Conservation (phyloP, 768 basidiomycete species). For the Kwoniella pini region DNA sequence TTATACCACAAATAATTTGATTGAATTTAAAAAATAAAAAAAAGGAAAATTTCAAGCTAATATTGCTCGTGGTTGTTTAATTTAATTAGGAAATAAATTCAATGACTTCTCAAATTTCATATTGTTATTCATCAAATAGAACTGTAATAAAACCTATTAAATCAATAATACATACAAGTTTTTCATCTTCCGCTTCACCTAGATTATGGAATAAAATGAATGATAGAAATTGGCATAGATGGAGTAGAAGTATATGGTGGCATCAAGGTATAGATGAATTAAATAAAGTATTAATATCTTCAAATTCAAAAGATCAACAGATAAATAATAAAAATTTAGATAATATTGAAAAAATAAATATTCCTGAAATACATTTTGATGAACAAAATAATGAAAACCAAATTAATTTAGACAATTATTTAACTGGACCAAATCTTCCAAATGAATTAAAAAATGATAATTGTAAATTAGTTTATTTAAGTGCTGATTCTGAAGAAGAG, state of each 20-base stretch:
- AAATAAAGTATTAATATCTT: neutral
- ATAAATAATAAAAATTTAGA: neutral
- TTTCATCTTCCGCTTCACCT: constrained; percentile 52
- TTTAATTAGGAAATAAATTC: constrained; percentile 80
- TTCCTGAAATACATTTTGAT: too few species aligned
- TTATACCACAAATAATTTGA: too few species aligned
- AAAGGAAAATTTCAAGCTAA: neutral
- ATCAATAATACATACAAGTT: constrained; percentile 74
- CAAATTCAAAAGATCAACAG: neutral
- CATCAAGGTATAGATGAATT: constrained; percentile 59
- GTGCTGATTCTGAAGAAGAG: constrained; percentile 88
- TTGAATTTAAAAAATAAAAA: too few species aligned
- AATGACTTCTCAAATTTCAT: constrained; percentile 84
- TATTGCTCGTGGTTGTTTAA: neutral
- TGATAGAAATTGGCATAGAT: constrained; percentile 72
- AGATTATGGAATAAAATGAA: constrained; percentile 58
- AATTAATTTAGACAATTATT: neutral
- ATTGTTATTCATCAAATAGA: constrained; percentile 85
- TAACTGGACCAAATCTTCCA: constrained; percentile 16
- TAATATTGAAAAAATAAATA: neutral
- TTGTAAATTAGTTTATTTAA: constrained; percentile 78
- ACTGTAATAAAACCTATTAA: constrained; percentile 68
- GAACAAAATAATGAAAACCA: neutral
- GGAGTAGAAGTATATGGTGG: constrained; percentile 73
- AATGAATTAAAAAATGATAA: constrained; percentile 15